Evolutionary conservation across 768 basidiomycete genomes (phyloP).

Genomic region (Lactifluus piperatus): DNA sequence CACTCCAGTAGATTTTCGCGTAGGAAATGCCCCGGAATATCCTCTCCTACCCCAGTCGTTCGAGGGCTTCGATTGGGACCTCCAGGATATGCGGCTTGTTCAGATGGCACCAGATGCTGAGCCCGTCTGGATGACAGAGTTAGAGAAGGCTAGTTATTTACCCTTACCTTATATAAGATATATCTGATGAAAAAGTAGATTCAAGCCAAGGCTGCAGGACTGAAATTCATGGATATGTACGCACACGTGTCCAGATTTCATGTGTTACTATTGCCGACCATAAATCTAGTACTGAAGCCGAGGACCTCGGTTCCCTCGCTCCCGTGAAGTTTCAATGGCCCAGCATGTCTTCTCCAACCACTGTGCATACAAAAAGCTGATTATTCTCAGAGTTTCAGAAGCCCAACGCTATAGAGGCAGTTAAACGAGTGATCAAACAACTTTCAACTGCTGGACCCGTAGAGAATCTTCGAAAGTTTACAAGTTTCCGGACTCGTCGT

Average conservation of each 20-base stretch:
- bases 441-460: constrained; percentile 60
- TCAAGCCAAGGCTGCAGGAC: constrained; percentile 62
- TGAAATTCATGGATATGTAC: constrained; percentile 86
- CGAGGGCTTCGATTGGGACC: constrained; percentile 46
- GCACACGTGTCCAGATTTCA: constrained; percentile 16
- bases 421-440: constrained; percentile 52
- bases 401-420: constrained; percentile 52
- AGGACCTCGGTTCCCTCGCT: constrained; percentile 10
- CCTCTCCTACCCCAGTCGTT: neutral
- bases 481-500: constrained; percentile 70
- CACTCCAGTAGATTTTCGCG: constrained; percentile 1
- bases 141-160: constrained; percentile 65
- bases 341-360: neutral
- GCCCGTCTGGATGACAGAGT: constrained; percentile 77
- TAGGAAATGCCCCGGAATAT: constrained; percentile 5
- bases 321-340: neutral
- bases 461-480: constrained; percentile 56
- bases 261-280: constrained; percentile 1
- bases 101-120: constrained; percentile 53
- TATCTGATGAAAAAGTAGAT: constrained; percentile 40
- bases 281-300: constrained; percentile 16
- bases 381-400: constrained; percentile 39
- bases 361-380: constrained; percentile 22
- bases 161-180: neutral
- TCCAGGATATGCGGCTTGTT: constrained; percentile 64